Conservation (phyloP, 352 stramenopile genomes). For the Pelagophyceae sp. region DNA sequence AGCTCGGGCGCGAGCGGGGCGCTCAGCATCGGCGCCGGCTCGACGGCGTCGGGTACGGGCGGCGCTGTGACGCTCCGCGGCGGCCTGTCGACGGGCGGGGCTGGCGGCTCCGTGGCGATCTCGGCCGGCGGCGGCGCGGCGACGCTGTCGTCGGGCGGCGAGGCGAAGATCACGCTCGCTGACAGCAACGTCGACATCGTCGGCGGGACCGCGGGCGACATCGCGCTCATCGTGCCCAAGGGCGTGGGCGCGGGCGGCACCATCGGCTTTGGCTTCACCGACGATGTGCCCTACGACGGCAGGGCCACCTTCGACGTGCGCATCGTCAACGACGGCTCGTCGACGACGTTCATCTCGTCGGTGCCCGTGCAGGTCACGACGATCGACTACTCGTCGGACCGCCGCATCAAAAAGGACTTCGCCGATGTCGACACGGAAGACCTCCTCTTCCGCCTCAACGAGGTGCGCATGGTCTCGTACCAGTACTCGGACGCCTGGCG, state of each 20-base stretch:
- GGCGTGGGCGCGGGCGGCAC: background rate
- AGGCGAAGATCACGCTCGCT: background rate
- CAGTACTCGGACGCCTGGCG: slow-evolving; percentile 78
- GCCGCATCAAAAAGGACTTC: slow-evolving; percentile 81
- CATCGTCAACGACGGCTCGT: slow-evolving; percentile 27
- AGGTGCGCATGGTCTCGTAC: slow-evolving; percentile 75
- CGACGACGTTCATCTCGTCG: slow-evolving; percentile 31
- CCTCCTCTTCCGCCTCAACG: slow-evolving; percentile 71
- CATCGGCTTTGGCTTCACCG: slow-evolving; percentile 9
- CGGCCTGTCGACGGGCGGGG: slow-evolving; percentile 9
- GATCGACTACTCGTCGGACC: slow-evolving; percentile 80
- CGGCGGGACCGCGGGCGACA: background rate
- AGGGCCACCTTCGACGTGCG: slow-evolving; percentile 28
- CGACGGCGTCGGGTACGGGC: background rate
- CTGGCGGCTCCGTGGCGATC: slow-evolving; percentile 19
- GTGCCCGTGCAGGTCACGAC: slow-evolving; percentile 72
- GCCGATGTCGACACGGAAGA: slow-evolving; percentile 70
- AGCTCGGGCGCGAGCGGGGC: background rate
- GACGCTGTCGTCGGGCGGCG: background rate
- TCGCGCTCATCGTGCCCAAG: background rate
- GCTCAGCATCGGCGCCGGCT: background rate
- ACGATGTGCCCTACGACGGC: slow-evolving; percentile 21
- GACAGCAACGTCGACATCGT: slow-evolving; percentile 5
- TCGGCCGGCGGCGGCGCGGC: background rate
- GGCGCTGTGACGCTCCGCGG: no score